Evolutionary conservation across 139 green algal genomes (phyloP), one percentile per base, ranked within the genome.

Genomic region (Raphidocelis subcapitata): DNA sequence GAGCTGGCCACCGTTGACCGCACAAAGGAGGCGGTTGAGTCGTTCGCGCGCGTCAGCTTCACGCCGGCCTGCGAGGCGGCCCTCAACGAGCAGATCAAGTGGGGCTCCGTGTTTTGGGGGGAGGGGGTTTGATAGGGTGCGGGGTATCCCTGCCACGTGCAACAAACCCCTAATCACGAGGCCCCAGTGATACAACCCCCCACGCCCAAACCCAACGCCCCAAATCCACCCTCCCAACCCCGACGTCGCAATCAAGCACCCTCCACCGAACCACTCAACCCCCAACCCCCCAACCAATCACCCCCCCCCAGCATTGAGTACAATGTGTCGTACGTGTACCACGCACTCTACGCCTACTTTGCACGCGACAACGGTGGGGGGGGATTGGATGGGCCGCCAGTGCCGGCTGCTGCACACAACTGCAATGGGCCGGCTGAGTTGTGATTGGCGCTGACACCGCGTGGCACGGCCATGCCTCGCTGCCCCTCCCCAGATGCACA

Each of bases 1-100:
- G 88, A 97, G 79, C 83, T 94, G 4, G 86, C 86, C 0, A 82
- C 81, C 0, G 87, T 96, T 21, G 77, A 85, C 47, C 88, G 87
- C 24, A 87, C 89, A 21, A 82, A 86, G 65, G 35, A 62, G 0
- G 46, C 51, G 23, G 69, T 60, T 41, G 67, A 88, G 28, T 95
- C 89, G 12, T 90, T 96, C 55, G 93, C 89, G 0, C 84, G 94
- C 3, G 82, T 90, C 21, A 84, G 89, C 61, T 98, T 91, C 78
- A 32, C 35, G 20, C 51, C 59, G 14, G 66, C 28, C 5, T 73
- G 80, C 62, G 93, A 98, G 81, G 89, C 91, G 1, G 94, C 90
- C 10, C 84, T 98, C 61, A 98, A 98, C 79, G 94, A 98, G 82
- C 94, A 98, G 74, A 97, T 98, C 87, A 98, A 98, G 92, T 97